Base-by-base conservation (phyloP, 169 alveolate species). In the Plasmodium adleri region DNA sequence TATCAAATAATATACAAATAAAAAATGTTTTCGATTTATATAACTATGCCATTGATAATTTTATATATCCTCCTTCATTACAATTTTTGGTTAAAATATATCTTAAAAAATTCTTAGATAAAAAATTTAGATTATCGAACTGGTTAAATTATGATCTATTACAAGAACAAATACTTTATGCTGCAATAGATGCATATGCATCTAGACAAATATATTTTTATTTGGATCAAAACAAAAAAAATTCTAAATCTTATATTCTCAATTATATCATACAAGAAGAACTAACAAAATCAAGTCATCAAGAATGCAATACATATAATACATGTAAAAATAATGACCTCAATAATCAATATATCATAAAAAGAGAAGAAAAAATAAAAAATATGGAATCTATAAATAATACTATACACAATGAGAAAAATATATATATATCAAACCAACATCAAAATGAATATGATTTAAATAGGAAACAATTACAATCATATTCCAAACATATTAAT, bases 181-280 rank as follows among this genome's bases (percentile, higher is more conserved):
- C 89, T n/a, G 89, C 89, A 20, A 43, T 24, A 1, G 89, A 78
- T 66, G 75, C 89, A 1, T 78, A 78, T 78, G 89, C 89, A 8
- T 78, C 89, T 24, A 78, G 89, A 58, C 78, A 78, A 70, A 47
- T 78, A 28, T 78, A 78, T n/a, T 49, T 78, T 66, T 15, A 52
- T 66, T 78, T 78, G 39, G 56, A 66, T 47, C 24, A 28, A n/a
- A 39, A 66, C 45, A 71, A 70, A 24, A 78, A 78, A 47, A 13
- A 22, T 17, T 15, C 12, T 13, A 17, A 49, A 58, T 32, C 63
- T 2, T 26, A 26, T 20, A 22, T 32, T 45, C 0, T 22, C 20
- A 63, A 78, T 17, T 47, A 49, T 17, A 71, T 22, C 28, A 17
- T 22, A 9, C 28, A 49, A 71, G 54, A 71, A 3, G 20, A 17